A percentile compares a stretch with the other conserved stretches of the same genome.
These are phyloP conservation scores for Lasiosphaeria ovina DNA, from an alignment of 495 filamentous ascomycete genomes.

Conservation along the genomic window DNA sequence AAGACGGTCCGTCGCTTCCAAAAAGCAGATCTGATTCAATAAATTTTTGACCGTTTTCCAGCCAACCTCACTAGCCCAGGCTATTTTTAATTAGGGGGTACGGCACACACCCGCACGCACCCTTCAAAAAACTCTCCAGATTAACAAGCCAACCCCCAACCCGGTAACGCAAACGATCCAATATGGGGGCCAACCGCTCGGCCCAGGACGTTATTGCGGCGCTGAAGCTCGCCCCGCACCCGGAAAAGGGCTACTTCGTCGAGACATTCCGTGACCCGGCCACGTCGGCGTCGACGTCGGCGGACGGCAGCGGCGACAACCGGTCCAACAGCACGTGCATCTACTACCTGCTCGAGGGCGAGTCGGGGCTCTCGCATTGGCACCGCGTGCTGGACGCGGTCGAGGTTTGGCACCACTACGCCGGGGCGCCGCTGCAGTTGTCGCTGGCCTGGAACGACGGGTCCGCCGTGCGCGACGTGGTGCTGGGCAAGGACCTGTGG, in stretches of 20 bases:
- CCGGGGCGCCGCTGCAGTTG: slow-evolving; percentile 44
- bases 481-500: slow-evolving; percentile 43
- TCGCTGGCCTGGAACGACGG: slow-evolving; percentile 40
- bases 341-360: slow-evolving; percentile 49
- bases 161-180: background rate
- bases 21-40: no score
- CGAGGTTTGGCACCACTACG: slow-evolving; percentile 52
- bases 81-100: no score
- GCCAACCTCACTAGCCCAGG: no score
- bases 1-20: no score
- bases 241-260: slow-evolving; percentile 47
- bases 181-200: slow-evolving; percentile 17
- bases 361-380: slow-evolving; percentile 40
- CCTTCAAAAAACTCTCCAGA: no score
- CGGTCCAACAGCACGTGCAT: slow-evolving; percentile 48
- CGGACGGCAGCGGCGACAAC: slow-evolving; percentile 17
- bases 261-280: slow-evolving; percentile 44
- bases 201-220: slow-evolving; percentile 38
- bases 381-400: slow-evolving; percentile 43
- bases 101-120: no score
- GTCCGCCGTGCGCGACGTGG: slow-evolving; percentile 18
- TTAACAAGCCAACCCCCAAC: no score
- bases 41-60: no score
- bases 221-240: slow-evolving; percentile 40
- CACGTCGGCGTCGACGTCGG: slow-evolving; percentile 4